phyloP scores from a whole-genome alignment of 352 stramenopile species.

The Globisporangium takayamanum region DNA sequence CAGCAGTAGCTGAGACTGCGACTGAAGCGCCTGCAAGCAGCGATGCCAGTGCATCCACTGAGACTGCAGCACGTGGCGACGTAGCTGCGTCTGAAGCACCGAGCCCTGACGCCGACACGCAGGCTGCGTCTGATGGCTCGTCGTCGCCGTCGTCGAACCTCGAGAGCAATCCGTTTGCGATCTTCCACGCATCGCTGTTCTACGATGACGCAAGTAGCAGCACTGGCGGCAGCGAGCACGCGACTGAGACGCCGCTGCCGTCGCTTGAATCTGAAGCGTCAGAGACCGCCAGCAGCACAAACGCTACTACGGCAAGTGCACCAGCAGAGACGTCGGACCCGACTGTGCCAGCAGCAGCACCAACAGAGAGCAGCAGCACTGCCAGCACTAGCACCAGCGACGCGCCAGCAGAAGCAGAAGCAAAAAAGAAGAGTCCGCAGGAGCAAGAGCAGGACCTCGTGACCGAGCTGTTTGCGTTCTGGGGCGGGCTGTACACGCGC shows the following conservation, averaged over 20 bases:
- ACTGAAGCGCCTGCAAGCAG: constrained; percentile 4
- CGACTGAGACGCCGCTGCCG: not conserved
- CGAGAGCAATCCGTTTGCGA: constrained; percentile 28
- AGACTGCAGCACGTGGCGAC: not conserved
- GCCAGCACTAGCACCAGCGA: not conserved
- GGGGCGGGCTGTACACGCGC: constrained; percentile 49
- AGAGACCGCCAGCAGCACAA: not conserved
- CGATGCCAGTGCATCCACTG: not conserved
- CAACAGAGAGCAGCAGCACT: not conserved
- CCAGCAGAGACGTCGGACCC: too few relatives aligned
- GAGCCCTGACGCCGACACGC: not conserved
- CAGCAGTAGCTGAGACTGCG: constrained; percentile 1
- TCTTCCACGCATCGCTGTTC: constrained; percentile 27
- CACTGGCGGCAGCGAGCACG: not conserved
- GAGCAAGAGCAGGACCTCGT: constrained; percentile 25
- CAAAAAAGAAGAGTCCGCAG: not conserved
- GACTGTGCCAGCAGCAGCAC: not conserved
- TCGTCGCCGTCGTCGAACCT: constrained; percentile 1
- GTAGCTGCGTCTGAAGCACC: not conserved
- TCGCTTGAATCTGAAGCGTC: not conserved
- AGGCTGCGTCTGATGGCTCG: not conserved
- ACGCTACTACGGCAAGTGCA: too few relatives aligned
- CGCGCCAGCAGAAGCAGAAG: not conserved
- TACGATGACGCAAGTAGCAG: constrained; percentile 14
- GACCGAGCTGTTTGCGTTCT: constrained; percentile 41